phyloP scores from a whole-genome alignment of 2,329 filamentous ascomycete species.

The Colletotrichum kahawae region DNA sequence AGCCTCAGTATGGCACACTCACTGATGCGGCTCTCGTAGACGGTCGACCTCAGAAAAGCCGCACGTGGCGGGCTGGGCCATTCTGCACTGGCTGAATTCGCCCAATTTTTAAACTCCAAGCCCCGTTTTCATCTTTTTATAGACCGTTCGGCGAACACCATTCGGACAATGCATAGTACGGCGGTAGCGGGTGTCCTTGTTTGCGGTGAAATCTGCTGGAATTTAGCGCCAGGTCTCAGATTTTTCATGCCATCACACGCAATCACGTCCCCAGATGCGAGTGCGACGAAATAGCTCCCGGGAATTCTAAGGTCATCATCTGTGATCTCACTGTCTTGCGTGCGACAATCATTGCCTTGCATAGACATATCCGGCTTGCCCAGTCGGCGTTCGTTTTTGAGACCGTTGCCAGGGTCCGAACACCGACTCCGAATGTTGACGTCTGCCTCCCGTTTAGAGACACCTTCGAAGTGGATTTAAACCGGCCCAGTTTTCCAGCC shows the following conservation, averaged over 20 bases:
- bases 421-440: not conserved
- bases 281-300: not conserved
- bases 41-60: not conserved
- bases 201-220: not conserved
- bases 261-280: not conserved
- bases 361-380: not conserved
- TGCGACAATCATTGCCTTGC: not conserved
- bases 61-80: not conserved
- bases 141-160: not conserved
- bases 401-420: not conserved
- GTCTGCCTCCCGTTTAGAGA: not conserved
- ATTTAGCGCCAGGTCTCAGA: not conserved
- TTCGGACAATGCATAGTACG: not conserved
- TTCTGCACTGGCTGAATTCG: not conserved
- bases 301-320: not conserved
- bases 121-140: not conserved
- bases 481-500: not conserved
- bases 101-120: not conserved
- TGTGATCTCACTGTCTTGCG: not conserved
- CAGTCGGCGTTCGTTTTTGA: not conserved
- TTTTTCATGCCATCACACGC: not conserved
- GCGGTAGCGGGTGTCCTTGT: not conserved
- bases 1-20: not conserved
- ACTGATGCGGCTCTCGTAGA: not conserved
- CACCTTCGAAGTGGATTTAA: not conserved